Percentiles rank a stretch among this genome's conserved stretches.
Conservation (phyloP, 495 filamentous ascomycete species). For the Terfezia claveryi region DNA sequence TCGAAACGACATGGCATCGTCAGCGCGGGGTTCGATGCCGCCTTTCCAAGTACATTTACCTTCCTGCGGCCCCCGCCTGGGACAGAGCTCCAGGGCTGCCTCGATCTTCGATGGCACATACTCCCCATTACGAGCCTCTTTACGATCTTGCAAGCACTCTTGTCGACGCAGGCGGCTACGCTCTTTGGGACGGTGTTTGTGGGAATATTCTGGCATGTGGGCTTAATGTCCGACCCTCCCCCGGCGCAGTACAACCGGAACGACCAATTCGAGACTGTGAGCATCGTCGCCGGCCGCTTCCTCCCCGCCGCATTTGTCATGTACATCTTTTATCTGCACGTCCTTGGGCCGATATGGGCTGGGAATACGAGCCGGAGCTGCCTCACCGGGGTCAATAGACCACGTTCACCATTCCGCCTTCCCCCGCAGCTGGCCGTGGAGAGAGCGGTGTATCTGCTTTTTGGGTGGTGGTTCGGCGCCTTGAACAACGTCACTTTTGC, state of each 20-base stretch:
- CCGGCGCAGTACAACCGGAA: constrained; percentile 18
- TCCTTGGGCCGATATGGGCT: constrained; percentile 23
- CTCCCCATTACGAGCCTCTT: constrained; percentile 52
- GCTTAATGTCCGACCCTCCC: constrained; percentile 57
- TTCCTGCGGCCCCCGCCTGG: constrained; percentile 25
- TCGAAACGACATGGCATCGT: constrained; percentile 40
- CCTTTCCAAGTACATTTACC: constrained; percentile 53
- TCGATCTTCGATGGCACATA: constrained; percentile 51
- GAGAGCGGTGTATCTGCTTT: constrained; percentile 53
- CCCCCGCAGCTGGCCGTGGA: constrained; percentile 28
- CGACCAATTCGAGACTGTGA: constrained; percentile 31
- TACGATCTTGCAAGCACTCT: constrained; percentile 41
- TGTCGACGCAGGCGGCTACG: constrained; percentile 41
- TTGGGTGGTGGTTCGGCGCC: constrained; percentile 53
- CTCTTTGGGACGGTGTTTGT: constrained; percentile 53
- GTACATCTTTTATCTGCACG: constrained; percentile 53
- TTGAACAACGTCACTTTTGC: constrained; percentile 71
- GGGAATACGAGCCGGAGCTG: constrained; percentile 20
- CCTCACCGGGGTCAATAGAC: constrained; percentile 21
- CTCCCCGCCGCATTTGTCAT: constrained; percentile 55
- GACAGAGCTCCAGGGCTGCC: constrained; percentile 26
- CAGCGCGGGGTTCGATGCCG: constrained; percentile 48
- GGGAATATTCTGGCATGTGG: constrained; percentile 57
- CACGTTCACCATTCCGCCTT: neutral
- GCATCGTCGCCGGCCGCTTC: constrained; percentile 47